Base-by-base conservation (phyloP, 148 eudicot species). In the Silene uniflora region DNA sequence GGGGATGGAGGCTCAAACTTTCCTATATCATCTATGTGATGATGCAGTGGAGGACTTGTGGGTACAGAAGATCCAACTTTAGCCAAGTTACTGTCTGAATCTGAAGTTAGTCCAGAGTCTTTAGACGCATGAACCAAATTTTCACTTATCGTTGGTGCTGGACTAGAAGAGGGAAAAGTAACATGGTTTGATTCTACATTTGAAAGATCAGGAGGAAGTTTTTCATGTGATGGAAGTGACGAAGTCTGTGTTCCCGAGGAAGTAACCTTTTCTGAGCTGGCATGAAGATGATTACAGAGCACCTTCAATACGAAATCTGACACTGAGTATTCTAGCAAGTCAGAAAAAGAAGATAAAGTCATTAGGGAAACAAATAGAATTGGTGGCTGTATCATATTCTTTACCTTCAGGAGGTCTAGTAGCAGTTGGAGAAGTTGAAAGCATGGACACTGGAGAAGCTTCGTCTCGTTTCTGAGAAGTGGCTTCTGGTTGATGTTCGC, bases 1-100 rank as follows among this genome's bases (percentile, higher is more conserved):
- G 81, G 79, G 75, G 82, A 75, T 12, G 29, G 62, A 67, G 73
- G 77, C 56, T 67, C 55, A 54, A 52, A 17, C 69, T 59, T 58
- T 44, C 55, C 65, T 42, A 42, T 29, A 27, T 73, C 75, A 17
- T 77, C 81, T 69, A 63, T 80, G 35, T 54, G 47, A 29, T 85
- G 58, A 47, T 24, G 9, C 11, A 69, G 24, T 21, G 35, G 60
- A 63, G 71, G 39, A 60, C 73, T 35, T 67, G 47, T 62, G 25
- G 60, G 27, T 54, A 61, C 63, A 44, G 81, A 67, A 58, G 69
- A 67, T 42, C 19, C 49, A 70, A 23, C 17, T 32, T 32, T 32
- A 32, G 35, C 35, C 5, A 76, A 56, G 39, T 69, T 69, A 62
- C 49, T 59, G 5, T 35, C 54, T 58, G 23, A 56, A 44, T 56